phyloP scores from a whole-genome alignment of 2,329 filamentous ascomycete genomes.

The Arthroderma sp. region DNA sequence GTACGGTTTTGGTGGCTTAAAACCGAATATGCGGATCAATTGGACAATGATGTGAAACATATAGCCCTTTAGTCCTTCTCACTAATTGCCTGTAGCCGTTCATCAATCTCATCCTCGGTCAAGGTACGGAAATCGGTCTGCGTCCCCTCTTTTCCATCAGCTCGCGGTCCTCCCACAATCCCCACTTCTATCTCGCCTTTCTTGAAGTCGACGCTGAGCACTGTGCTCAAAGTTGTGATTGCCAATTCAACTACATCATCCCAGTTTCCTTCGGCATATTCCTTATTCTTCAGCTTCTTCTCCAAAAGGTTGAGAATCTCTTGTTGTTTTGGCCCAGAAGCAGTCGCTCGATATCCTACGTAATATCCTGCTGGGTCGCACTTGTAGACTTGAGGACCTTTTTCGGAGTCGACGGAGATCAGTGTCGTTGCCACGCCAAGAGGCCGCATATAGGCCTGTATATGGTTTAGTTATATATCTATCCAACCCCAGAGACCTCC shows the following conservation, averaged over 20 bases:
- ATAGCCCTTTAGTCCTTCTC: constrained; percentile 71
- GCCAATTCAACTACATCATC: constrained; percentile 95
- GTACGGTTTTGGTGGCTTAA: no score
- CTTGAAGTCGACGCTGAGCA: constrained; percentile 98
- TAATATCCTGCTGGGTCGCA: constrained; percentile 97
- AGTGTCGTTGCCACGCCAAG: constrained; percentile 91
- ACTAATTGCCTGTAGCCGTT: constrained; percentile 91
- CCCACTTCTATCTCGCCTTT: constrained; percentile 98
- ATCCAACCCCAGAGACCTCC: neutral
- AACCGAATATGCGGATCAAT: no score
- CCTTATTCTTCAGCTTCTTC: constrained; percentile 99
- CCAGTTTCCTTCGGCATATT: constrained; percentile 81
- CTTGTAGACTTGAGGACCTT: constrained; percentile 92
- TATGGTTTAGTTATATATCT: neutral
- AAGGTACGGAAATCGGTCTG: constrained; percentile 70
- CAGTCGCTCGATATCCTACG: constrained; percentile 95
- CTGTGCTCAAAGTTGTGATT: constrained; percentile 87
- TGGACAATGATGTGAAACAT: neutral
- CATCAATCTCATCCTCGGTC: constrained; percentile 96
- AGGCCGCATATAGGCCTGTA: constrained; percentile 88
- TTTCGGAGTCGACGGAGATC: constrained; percentile 85
- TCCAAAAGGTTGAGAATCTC: constrained; percentile 97
- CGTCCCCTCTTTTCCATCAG: constrained; percentile 71
- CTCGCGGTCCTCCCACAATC: constrained; percentile 77
- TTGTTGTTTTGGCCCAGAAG: constrained; percentile 94